Evolutionary conservation across 768 basidiomycete genomes (phyloP).

Genomic region (Boletales sp.): DNA sequence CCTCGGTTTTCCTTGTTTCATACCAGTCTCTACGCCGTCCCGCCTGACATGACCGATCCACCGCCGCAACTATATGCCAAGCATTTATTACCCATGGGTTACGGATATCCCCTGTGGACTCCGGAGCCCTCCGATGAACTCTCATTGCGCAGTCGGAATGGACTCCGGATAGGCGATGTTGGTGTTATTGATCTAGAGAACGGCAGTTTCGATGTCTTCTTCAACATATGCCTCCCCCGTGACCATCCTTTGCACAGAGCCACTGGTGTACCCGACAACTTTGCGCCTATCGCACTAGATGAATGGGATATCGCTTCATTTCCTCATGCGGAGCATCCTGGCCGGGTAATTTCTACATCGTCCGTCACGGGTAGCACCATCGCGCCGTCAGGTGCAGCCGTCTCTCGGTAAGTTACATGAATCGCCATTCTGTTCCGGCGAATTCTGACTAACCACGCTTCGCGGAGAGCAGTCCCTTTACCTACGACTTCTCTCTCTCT

Average conservation of each 20-base stretch:
- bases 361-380: constrained; percentile 4
- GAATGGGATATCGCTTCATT: constrained; percentile 2
- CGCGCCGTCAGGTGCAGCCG: background rate
- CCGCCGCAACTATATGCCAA: constrained; percentile 14
- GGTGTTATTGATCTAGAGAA: constrained; percentile 27
- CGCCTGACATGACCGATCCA: background rate
- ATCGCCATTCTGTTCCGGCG: background rate
- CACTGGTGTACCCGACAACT: constrained; percentile 24
- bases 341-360: constrained; percentile 10
- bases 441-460: background rate
- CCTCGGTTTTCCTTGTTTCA: background rate
- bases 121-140: constrained; percentile 15
- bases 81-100: constrained; percentile 5
- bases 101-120: constrained; percentile 33
- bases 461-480: background rate
- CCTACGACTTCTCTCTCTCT: constrained; percentile 11
- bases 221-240: constrained; percentile 33
- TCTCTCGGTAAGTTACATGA: background rate
- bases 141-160: constrained; percentile 7
- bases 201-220: constrained; percentile 35
- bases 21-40: background rate
- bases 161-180: constrained; percentile 35
- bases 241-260: constrained; percentile 20
- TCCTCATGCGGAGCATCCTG: constrained; percentile 9
- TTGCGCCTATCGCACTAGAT: constrained; percentile 16